Evolutionary conservation across 495 filamentous ascomycete species (phyloP), one percentile per base, ranked within the genome.

Genomic region (Penicillium argentinense): DNA sequence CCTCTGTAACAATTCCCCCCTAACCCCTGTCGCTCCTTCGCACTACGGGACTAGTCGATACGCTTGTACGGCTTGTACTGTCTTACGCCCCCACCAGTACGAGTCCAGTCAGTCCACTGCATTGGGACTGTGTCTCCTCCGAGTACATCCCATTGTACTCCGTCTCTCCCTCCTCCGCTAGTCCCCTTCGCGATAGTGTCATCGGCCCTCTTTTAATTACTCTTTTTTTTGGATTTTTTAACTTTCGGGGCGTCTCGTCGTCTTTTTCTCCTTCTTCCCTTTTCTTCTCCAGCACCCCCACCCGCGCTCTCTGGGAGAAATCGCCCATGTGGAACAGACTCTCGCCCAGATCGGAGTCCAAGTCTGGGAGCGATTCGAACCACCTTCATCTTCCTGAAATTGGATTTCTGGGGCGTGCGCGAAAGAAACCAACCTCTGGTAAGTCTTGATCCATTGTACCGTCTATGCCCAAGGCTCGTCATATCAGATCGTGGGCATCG

Each of bases 241-340:
- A 27, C 41, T 56, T 59, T 46, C 16, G 43, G 37, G 45, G 46
- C 42, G 46, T 45, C 36, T 53, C 19, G 23, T 23, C 7, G n/a
- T 24, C 5, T 45, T 37, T 36, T 27, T 51, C 41, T 42, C 53
- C 49, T 51, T 26, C 33, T 33, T 48, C 42, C 32, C 54, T 53
- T 46, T 32, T 41, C 38, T 34, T 36, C 19, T 25, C 53, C 56
- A 33, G 44, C 52, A 44, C 51, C 42, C 47, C 39, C 41, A 18
- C 26, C 36, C 37, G 45, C 47, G 39, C 50, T 47, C 45, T 45
- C 42, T 56, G 58, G 52, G 49, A 50, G 45, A 45, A 33, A 49
- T 45, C 50, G 39, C 51, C 63, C 62, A 75, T 75, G 70, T 73
- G 72, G 70, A 74, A 72, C 58, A 68, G 67, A 54, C 62, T 64